These are phyloP conservation scores for Cicer yamashitae DNA, from an alignment of 306 rosid genomes.

Conservation along the genomic window DNA sequence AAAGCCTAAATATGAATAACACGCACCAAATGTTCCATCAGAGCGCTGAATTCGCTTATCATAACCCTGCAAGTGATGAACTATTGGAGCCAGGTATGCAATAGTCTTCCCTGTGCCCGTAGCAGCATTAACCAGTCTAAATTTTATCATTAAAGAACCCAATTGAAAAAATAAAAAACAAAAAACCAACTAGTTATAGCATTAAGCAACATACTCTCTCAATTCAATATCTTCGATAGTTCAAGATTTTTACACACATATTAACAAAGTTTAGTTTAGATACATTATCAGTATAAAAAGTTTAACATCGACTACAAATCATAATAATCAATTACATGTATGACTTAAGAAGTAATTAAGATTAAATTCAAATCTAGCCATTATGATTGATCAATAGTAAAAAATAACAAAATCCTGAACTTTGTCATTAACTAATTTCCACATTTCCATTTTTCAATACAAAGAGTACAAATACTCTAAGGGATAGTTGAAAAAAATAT, in stretches of 20 bases:
- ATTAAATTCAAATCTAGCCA: no score
- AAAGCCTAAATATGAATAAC: not conserved
- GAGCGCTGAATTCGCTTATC: conserved; percentile 68
- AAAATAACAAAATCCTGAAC: not conserved
- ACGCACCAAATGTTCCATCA: conserved; percentile 83
- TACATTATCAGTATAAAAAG: no score
- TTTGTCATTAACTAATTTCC: not conserved
- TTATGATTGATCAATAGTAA: no score
- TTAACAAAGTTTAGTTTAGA: not conserved
- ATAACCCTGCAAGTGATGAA: conserved; percentile 70
- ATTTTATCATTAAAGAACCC: conserved; percentile 54
- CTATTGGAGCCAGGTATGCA: conserved; percentile 84
- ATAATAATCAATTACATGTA: no score
- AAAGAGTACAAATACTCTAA: not conserved
- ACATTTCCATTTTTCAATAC: not conserved
- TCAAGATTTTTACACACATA: not conserved
- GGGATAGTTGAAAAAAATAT: no score
- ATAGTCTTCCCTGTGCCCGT: conserved; percentile 92
- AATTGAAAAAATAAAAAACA: not conserved
- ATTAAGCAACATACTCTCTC: not conserved
- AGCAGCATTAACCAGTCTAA: conserved; percentile 84
- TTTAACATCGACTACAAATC: no score
- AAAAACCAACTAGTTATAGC: not conserved
- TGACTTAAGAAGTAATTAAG: no score
- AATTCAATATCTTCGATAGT: not conserved